These are phyloP conservation scores for Plasmodium relictum DNA, from an alignment of 169 alveolate genomes.

Conservation along the genomic window DNA sequence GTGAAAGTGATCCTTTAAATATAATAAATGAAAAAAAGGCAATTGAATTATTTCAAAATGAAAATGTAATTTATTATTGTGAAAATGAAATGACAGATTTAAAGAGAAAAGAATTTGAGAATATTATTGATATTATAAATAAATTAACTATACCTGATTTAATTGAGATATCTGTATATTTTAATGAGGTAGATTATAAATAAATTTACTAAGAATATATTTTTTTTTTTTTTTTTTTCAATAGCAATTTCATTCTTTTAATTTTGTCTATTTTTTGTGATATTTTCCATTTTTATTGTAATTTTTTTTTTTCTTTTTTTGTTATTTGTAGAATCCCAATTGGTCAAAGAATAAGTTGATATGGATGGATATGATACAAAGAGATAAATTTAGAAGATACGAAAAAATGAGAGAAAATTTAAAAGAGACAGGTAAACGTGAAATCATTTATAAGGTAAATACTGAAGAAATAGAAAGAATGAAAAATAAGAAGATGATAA, in stretches of 20 bases:
- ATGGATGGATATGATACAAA: conserved; percentile 80
- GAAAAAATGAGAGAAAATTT: conserved; percentile 70
- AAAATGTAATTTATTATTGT: conserved; percentile 31
- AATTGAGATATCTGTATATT: conserved; percentile 44
- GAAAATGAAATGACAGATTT: conserved; percentile 23
- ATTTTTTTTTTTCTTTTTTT: conserved; percentile 5
- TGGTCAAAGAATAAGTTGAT: conserved; percentile 75
- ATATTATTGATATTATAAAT: conserved; percentile 39
- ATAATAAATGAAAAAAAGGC: conserved; percentile 40
- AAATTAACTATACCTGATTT: conserved; percentile 38
- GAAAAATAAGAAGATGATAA: conserved; percentile 75
- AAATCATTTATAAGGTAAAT: conserved; percentile 57
- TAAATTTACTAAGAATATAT: not conserved
- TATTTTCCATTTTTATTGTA: not conserved
- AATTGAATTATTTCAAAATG: conserved; percentile 47
- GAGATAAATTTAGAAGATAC: conserved; percentile 82
- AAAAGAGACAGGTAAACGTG: conserved; percentile 75
- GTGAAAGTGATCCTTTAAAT: conserved; percentile 15
- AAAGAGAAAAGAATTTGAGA: conserved; percentile 24
- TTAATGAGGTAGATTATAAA: conserved; percentile 50
- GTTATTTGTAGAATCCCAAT: conserved; percentile 76
- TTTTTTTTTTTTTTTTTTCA: not conserved
- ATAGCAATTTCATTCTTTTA: not conserved
- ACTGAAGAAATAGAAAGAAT: conserved; percentile 67
- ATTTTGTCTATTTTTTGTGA: not conserved